Conservation (phyloP, 1,284 basidiomycete species). For the Caloboletus firmus region DNA sequence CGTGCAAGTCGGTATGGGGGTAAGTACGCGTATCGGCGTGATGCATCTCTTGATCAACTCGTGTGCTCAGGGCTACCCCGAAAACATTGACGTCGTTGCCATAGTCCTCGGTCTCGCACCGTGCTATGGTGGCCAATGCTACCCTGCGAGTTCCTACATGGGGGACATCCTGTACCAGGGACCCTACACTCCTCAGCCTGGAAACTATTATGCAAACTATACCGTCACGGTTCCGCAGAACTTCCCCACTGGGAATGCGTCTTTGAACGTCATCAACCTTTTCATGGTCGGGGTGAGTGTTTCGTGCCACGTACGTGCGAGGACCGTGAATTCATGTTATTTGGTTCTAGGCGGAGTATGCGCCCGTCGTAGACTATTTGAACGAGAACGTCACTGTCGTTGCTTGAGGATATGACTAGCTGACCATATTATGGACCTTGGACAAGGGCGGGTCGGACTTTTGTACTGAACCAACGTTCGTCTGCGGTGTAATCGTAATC, state of each 20-base stretch:
- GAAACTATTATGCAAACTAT: constrained; percentile 17
- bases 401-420: background rate
- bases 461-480: background rate
- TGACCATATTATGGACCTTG: background rate
- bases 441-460: background rate
- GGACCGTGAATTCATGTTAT: background rate
- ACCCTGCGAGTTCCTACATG: constrained; percentile 15
- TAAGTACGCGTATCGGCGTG: constrained; percentile 2
- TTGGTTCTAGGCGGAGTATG: constrained; percentile 14
- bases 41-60: background rate
- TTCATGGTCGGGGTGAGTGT: constrained; percentile 32
- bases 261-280: constrained; percentile 27
- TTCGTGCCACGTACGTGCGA: background rate
- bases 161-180: constrained; percentile 28
- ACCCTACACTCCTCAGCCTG: constrained; percentile 5
- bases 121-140: constrained; percentile 19
- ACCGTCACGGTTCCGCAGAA: constrained; percentile 20
- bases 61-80: constrained; percentile 13
- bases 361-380: constrained; percentile 24
- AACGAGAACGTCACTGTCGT: constrained; percentile 22
- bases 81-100: constrained; percentile 28
- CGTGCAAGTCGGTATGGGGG: constrained; percentile 27
- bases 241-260: constrained; percentile 12
- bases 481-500: background rate
- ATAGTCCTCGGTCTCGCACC: constrained; percentile 27